A percentile compares a stretch with the other conserved stretches of the same genome.
Conservation (phyloP, 805 yeast species). For the Monosporozyma siamensis region DNA sequence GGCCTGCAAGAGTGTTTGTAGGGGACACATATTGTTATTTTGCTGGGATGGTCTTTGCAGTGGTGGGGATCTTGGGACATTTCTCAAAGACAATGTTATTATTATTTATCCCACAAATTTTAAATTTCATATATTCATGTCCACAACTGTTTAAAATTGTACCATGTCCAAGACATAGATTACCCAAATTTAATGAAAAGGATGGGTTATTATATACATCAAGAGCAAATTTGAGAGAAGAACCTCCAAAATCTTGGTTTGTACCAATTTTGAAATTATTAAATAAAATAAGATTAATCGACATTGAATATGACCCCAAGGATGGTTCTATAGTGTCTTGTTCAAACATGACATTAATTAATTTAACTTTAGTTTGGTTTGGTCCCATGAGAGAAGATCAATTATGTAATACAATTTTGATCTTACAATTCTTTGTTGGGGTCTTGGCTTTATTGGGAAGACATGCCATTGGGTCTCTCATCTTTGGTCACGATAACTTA, state of each 20-base stretch:
- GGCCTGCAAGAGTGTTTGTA: slow-evolving; percentile 87
- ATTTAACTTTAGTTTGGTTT: slow-evolving; percentile 69
- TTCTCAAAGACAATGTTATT: slow-evolving; percentile 85
- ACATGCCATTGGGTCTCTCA: slow-evolving; percentile 75
- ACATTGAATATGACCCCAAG: slow-evolving; percentile 34
- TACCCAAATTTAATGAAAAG: slow-evolving; percentile 63
- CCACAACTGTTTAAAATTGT: slow-evolving; percentile 84
- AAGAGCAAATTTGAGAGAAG: slow-evolving; percentile 35
- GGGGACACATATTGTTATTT: slow-evolving; percentile 98
- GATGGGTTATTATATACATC: slow-evolving; percentile 76
- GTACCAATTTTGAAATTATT: slow-evolving; percentile 35
- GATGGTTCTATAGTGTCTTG: slow-evolving; percentile 32
- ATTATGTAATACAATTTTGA: slow-evolving; percentile 52
- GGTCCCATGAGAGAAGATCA: slow-evolving; percentile 87
- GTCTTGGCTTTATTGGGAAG: slow-evolving; percentile 56
- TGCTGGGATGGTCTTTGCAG: slow-evolving; percentile 98
- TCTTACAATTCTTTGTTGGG: slow-evolving; percentile 59
- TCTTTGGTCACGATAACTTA: slow-evolving; percentile 85
- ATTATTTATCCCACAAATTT: slow-evolving; percentile 82
- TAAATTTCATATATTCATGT: slow-evolving; percentile 81
- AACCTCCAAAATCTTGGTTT: slow-evolving; percentile 29
- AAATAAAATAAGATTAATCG: slow-evolving; percentile 37
- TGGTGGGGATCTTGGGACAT: slow-evolving; percentile 92
- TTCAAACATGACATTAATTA: slow-evolving; percentile 83
- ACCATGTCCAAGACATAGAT: slow-evolving; percentile 92